Evolutionary conservation across 306 rosid genomes (phyloP).

Genomic region (Medicago truncatula): MtrunA17r5.0-ANR NC_053049.1:33723001-33723500

Average conservation of each 20-base stretch:
- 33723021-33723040: slow-evolving; percentile 79
- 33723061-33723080: slow-evolving; percentile 22
- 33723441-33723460: too few relatives aligned
- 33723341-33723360: slow-evolving; percentile 8
- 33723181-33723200: slow-evolving; percentile 1
- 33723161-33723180: neutral
- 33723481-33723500: slow-evolving; percentile 9
- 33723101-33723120: slow-evolving; percentile 26
- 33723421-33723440: too few relatives aligned
- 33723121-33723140: slow-evolving; percentile 25
- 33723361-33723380: slow-evolving; percentile 29
- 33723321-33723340: neutral
- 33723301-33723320: neutral
- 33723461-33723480: too few relatives aligned
- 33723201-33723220: slow-evolving; percentile 11
- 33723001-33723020: slow-evolving; percentile 92
- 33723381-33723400: neutral
- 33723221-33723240: slow-evolving; percentile 25
- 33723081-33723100: slow-evolving; percentile 12
- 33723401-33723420: too few relatives aligned
- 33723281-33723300: neutral
- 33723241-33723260: slow-evolving; percentile 21
- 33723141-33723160: slow-evolving; percentile 23
- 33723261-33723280: neutral
- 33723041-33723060: slow-evolving; percentile 60